Base-by-base conservation (phyloP, 2,329 filamentous ascomycete species). In the Fusarium heterosporum region DNA sequence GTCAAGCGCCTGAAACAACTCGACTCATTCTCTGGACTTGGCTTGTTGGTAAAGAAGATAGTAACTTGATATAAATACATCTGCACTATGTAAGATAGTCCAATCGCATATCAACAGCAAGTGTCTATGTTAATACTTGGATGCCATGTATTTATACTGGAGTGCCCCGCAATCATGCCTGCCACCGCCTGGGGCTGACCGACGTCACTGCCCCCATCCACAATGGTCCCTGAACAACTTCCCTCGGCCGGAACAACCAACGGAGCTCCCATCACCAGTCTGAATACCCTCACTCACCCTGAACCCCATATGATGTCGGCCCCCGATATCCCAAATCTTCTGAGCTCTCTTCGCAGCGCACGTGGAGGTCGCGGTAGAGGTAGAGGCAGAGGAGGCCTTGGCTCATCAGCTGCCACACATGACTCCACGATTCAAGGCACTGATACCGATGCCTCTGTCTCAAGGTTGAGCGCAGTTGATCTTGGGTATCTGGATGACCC, bases 381-480 rank as follows among this genome's bases (percentile, higher is more conserved):
- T n/a, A 70, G 75, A 53, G 73, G 72, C 3, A 62, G 73, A 52
- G 81, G 80, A 43, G 78, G 75, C 13, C 72, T 74, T n/a, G 61
- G 71, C 66, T 70, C 66, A 51, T 55, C 72, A 22, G 68, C 74
- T n/a, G 68, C 74, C 40, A 79, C 80, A 45, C 89, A 90, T 70
- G 94, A 98, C 78, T 83, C 85, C 60, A 86, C 90, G 39, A 90
- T 99, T 57, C 95, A 97, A 78, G 89, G 89, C 66, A 99, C 96
- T 4, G 96, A 99, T 78, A 89, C 90, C 62, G 96, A 99, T 81
- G 96, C 96, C 26, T 93, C 93, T 60, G 88, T 93, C 40, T 97
- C 93, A 29, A 88, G 96, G 34, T 82, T 97, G 78, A 98, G 94
- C 76, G 95, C 95, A 13, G 93, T 98, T 16, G 87, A 91, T 56